Percentiles rank a stretch among this genome's conserved stretches.
Conservation (phyloP, 257 asterid species). For the Solanum chilense region DNA sequence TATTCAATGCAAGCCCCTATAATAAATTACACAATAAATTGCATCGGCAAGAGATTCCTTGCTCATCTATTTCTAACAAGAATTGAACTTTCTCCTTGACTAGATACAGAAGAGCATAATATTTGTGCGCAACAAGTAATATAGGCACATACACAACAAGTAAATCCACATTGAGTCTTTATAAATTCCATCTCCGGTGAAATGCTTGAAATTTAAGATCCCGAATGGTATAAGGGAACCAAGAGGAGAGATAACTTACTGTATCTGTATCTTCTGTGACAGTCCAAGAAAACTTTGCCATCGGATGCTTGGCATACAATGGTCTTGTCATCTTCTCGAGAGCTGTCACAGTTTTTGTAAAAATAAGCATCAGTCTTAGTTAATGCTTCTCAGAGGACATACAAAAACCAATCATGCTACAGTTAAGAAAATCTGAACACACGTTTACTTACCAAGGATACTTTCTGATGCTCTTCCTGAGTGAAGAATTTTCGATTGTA, state of each 20-base stretch:
- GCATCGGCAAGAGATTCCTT: neutral
- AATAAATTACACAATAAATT: neutral
- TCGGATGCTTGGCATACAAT: conserved; percentile 87
- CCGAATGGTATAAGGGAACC: neutral
- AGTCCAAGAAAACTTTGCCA: conserved; percentile 98
- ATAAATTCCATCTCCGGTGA: neutral
- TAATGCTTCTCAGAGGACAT: neutral
- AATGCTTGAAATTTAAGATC: neutral
- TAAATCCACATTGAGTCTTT: neutral
- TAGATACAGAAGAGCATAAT: neutral
- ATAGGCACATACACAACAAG: neutral
- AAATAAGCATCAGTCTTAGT: neutral
- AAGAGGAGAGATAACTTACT: conserved; percentile 31
- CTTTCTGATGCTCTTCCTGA: conserved; percentile 67
- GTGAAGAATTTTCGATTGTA: conserved; percentile 79
- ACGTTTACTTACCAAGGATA: conserved; percentile 43
- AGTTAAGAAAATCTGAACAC: neutral
- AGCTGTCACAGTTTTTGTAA: conserved; percentile 25
- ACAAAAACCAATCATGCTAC: neutral
- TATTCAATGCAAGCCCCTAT: neutral
- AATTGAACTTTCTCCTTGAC: neutral
- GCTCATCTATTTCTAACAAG: neutral
- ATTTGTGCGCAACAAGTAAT: neutral
- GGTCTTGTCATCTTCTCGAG: conserved; percentile 81
- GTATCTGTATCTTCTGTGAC: conserved; percentile 78